A percentile compares a stretch with the other conserved stretches of the same genome.
These are phyloP conservation scores for Hygrocybe coccinea DNA, from an alignment of 768 basidiomycete species.

Conservation along the genomic window DNA sequence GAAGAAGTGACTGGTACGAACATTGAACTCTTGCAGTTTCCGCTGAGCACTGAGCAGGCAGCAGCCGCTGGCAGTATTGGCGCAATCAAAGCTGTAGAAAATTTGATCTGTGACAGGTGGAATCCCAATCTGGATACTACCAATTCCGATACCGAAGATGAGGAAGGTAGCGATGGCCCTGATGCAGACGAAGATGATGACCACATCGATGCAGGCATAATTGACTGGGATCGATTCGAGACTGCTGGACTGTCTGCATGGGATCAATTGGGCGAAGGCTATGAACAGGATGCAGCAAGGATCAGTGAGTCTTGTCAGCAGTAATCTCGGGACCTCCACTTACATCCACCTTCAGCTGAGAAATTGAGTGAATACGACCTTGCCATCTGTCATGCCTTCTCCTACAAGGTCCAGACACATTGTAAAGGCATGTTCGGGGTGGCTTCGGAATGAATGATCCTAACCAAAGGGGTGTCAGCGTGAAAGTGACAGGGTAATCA, in stretches of 20 bases:
- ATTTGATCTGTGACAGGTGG: neutral
- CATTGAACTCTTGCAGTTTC: neutral
- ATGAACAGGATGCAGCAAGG: conserved; percentile 14
- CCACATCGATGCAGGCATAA: neutral
- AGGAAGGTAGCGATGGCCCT: neutral
- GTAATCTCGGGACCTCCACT: neutral
- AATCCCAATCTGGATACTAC: conserved; percentile 8
- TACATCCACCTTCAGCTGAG: conserved; percentile 9
- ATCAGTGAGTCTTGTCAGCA: conserved; percentile 11
- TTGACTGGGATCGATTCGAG: conserved; percentile 7
- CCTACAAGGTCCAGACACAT: conserved; percentile 26
- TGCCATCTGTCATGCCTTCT: conserved; percentile 24
- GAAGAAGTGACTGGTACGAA: neutral
- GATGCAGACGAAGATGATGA: conserved; percentile 3
- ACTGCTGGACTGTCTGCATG: conserved; percentile 8
- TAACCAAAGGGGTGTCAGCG: too few relatives aligned
- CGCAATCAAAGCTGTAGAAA: neutral
- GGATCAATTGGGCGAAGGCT: conserved; percentile 15
- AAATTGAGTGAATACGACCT: conserved; percentile 24
- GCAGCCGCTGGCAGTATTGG: neutral
- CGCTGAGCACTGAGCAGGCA: neutral
- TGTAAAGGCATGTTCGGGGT: too few relatives aligned
- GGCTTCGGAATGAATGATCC: too few relatives aligned
- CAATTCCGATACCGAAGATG: conserved; percentile 5
- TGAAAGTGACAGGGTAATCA: too few relatives aligned